Percentiles rank a stretch among this genome's conserved stretches.
Evolutionary conservation across 352 stramenopile species (phyloP).

Genomic region (Phytophthora cactorum): DNA sequence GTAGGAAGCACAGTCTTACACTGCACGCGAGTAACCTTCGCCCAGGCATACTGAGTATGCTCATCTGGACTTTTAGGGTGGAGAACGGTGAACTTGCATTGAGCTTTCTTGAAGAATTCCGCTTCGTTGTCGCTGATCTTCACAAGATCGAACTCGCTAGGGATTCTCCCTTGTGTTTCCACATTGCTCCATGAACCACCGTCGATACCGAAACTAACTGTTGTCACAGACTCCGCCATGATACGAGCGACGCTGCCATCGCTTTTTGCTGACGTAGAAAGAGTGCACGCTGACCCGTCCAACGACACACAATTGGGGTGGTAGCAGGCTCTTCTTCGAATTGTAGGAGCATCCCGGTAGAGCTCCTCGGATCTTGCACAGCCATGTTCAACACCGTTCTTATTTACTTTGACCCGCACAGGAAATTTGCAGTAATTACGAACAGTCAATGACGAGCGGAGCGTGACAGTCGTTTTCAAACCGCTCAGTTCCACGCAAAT

Average conservation of each 20-base stretch:
- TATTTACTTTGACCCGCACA: slow-evolving; percentile 47
- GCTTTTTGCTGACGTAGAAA: not conserved
- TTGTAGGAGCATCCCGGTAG: slow-evolving; percentile 12
- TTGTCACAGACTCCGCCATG: slow-evolving; percentile 45
- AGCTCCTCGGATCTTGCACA: slow-evolving; percentile 15
- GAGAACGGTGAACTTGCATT: slow-evolving; percentile 38
- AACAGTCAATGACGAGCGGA: slow-evolving; percentile 55
- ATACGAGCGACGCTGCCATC: slow-evolving; percentile 21
- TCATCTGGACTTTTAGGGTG: slow-evolving; percentile 14
- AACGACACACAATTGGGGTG: slow-evolving; percentile 45
- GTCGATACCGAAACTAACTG: slow-evolving; percentile 33
- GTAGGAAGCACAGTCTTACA: slow-evolving; percentile 53
- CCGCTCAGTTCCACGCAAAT: slow-evolving; percentile 62
- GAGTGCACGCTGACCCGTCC: slow-evolving; percentile 34
- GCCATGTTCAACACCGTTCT: slow-evolving; percentile 8
- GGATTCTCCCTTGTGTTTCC: slow-evolving; percentile 28
- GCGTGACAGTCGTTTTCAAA: slow-evolving; percentile 61
- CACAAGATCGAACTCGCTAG: slow-evolving; percentile 61
- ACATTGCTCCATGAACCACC: slow-evolving; percentile 40
- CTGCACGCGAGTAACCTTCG: slow-evolving; percentile 37
- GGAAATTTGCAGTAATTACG: slow-evolving; percentile 52
- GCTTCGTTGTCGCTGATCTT: slow-evolving; percentile 34
- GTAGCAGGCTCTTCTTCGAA: not conserved
- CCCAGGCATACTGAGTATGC: slow-evolving; percentile 42
- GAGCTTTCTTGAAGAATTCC: slow-evolving; percentile 17